Evolutionary conservation across 345 rosid genomes (phyloP).

Genomic region (Nephelium lappaceum): DNA sequence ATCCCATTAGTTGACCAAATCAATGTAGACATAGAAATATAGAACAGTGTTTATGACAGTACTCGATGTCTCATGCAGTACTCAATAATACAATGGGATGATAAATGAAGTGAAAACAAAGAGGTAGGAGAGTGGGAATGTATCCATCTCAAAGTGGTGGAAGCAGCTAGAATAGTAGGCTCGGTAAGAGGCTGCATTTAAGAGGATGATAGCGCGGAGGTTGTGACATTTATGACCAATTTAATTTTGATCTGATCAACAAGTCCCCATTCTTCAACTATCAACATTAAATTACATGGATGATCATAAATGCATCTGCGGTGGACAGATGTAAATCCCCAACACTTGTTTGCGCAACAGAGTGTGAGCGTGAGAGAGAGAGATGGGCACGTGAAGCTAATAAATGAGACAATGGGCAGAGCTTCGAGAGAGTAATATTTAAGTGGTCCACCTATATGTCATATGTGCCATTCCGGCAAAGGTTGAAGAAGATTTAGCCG

Average conservation of each 20-base stretch:
- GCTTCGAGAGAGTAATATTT: background rate
- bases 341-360: background rate
- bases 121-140: background rate
- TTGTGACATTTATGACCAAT: constrained; percentile 27
- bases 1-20: too few relatives aligned
- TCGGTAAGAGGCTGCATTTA: constrained; percentile 12
- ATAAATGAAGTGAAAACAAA: too few relatives aligned
- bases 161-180: background rate
- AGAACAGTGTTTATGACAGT: too few relatives aligned
- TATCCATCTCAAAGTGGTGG: background rate
- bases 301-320: background rate
- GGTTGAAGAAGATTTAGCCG: background rate
- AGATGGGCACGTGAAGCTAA: constrained; percentile 33
- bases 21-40: too few relatives aligned
- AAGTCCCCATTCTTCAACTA: constrained; percentile 13
- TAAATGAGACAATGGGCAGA: constrained; percentile 27
- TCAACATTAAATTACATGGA: background rate
- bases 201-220: background rate
- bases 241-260: background rate
- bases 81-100: too few relatives aligned
- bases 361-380: background rate
- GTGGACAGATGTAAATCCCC: constrained; percentile 18
- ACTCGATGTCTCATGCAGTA: too few relatives aligned
- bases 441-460: constrained; percentile 27
- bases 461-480: background rate